These are phyloP conservation scores for Colletotrichum magnum DNA, from an alignment of 2,329 filamentous ascomycete species.

Conservation along the genomic window DNA sequence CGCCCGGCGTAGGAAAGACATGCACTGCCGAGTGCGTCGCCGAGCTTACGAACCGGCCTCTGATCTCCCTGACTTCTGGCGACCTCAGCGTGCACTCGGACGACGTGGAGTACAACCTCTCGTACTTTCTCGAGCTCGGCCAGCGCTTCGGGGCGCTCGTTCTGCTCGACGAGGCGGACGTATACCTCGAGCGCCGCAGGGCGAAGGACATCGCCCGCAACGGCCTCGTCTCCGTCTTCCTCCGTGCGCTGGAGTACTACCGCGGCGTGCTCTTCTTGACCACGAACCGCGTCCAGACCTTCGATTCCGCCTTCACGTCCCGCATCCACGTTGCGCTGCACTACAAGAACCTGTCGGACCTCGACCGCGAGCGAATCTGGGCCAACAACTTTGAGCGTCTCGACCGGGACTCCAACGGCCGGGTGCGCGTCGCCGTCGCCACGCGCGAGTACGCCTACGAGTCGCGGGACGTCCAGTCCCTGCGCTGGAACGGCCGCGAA, in stretches of 20 bases:
- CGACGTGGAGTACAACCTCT: conserved; percentile 59
- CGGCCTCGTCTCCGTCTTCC: conserved; percentile 63
- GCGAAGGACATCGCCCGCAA: conserved; percentile 61
- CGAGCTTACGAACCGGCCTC: conserved; percentile 64
- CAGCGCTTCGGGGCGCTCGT: conserved; percentile 66
- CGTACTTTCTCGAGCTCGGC: conserved; percentile 63
- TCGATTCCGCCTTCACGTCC: conserved; percentile 51
- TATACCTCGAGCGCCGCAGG: conserved; percentile 69
- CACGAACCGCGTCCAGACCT: conserved; percentile 60
- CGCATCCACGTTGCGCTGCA: conserved; percentile 49
- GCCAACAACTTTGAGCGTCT: conserved; percentile 48
- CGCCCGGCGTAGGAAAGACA: conserved; percentile 70
- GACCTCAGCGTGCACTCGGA: conserved; percentile 59
- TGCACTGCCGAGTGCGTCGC: conserved; percentile 69
- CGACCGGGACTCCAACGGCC: conserved; percentile 43
- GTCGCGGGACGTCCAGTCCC: conserved; percentile 37
- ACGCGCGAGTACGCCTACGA: conserved; percentile 45
- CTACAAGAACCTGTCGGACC: conserved; percentile 48
- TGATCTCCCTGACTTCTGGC: conserved; percentile 65
- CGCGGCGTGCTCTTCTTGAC: conserved; percentile 65
- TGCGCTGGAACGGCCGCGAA: conserved; percentile 46
- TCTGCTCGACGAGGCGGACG: conserved; percentile 72
- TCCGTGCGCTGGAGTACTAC: conserved; percentile 67
- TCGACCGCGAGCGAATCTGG: conserved; percentile 48
- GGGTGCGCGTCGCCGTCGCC: conserved; percentile 43